These are phyloP conservation scores for Cymbidium sinense DNA, from an alignment of 106 monocot species.

Conservation along the genomic window DNA sequence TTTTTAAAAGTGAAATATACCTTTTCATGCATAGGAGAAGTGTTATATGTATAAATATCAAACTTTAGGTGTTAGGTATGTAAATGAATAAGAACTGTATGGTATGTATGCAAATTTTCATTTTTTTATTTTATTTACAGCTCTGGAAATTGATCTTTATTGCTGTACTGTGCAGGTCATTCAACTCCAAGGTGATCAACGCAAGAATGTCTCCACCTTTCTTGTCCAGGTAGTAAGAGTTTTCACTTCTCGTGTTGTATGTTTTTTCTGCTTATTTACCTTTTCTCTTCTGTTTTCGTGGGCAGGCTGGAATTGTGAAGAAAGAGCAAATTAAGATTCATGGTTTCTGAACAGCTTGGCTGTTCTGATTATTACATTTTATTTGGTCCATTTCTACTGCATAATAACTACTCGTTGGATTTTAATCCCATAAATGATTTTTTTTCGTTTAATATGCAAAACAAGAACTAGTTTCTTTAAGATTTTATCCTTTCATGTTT, in stretches of 20 bases:
- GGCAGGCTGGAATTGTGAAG: slow-evolving; percentile 27
- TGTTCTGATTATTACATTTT: too few species aligned
- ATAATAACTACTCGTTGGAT: not conserved
- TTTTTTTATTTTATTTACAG: not conserved
- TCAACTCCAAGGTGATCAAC: slow-evolving; percentile 29
- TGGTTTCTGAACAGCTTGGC: slow-evolving; percentile 13
- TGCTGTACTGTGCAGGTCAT: slow-evolving; percentile 14
- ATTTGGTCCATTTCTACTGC: not conserved
- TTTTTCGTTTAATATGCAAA: not conserved
- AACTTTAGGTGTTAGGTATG: too few species aligned
- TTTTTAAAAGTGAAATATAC: too few species aligned
- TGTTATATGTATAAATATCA: too few species aligned
- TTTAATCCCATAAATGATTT: not conserved
- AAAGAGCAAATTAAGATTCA: slow-evolving; percentile 28
- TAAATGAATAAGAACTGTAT: too few species aligned
- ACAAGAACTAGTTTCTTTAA: not conserved
- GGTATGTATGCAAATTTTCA: not conserved
- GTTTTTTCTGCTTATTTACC: not conserved
- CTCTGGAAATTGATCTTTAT: not conserved
- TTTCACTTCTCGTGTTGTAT: not conserved
- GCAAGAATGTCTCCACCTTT: slow-evolving; percentile 29
- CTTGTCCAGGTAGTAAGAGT: slow-evolving; percentile 28
- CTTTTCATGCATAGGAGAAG: too few species aligned
- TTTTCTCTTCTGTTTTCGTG: not conserved
- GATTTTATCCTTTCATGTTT: not conserved